Evolutionary conservation across 352 stramenopile genomes (phyloP).

Genomic region (Pythium periplocum): DNA sequence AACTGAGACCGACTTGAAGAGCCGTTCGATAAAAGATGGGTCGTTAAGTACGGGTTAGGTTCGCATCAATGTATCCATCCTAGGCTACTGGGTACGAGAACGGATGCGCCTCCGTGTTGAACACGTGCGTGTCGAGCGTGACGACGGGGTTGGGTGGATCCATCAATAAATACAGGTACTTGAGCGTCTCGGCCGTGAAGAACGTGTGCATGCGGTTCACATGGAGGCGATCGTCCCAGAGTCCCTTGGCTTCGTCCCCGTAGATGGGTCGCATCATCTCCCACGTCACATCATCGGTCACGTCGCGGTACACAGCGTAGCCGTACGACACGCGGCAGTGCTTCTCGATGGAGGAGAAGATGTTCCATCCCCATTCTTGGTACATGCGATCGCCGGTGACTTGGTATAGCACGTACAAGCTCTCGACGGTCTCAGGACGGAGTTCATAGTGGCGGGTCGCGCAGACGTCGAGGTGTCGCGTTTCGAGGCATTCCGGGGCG

Average conservation of each 20-base stretch:
- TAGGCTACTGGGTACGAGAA: no score
- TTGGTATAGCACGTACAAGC: slow-evolving; percentile 94
- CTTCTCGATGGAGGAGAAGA: slow-evolving; percentile 91
- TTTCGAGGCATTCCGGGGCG: slow-evolving; percentile 85
- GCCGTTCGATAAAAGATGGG: no score
- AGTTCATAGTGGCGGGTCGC: slow-evolving; percentile 76
- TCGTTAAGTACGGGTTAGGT: no score
- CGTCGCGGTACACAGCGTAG: slow-evolving; percentile 76
- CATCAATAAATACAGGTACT: slow-evolving; percentile 97
- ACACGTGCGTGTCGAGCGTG: slow-evolving; percentile 91
- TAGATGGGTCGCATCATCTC: no score
- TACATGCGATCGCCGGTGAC: slow-evolving; percentile 94
- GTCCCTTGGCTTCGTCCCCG: neutral
- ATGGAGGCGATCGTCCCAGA: slow-evolving; percentile 1
- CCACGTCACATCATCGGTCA: slow-evolving; percentile 11
- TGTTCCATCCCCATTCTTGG: slow-evolving; percentile 94
- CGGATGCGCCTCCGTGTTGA: slow-evolving; percentile 96
- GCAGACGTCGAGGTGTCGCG: slow-evolving; percentile 21
- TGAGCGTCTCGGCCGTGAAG: slow-evolving; percentile 98
- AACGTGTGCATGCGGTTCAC: slow-evolving; percentile 98
- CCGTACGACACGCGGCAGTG: slow-evolving; percentile 88
- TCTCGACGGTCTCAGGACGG: slow-evolving; percentile 94
- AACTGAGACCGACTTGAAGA: no score
- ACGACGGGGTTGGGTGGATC: slow-evolving; percentile 57
- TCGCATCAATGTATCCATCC: no score